A percentile compares a stretch with the other conserved stretches of the same genome.
phyloP scores from a whole-genome alignment of 345 rosid genomes.

The Ceriops zippeliana region DNA sequence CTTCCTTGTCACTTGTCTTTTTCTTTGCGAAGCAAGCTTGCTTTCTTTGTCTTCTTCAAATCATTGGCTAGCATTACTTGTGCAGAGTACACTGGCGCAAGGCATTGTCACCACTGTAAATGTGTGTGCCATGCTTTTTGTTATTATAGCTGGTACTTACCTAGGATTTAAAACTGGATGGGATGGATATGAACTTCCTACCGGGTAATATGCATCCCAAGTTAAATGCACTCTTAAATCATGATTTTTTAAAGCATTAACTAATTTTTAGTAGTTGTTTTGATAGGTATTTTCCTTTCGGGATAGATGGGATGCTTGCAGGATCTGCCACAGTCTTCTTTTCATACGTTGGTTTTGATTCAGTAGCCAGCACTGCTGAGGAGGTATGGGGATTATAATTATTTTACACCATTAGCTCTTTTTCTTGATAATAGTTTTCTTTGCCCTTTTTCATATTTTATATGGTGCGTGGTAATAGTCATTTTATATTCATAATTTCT shows the following conservation, averaged over 20 bases:
- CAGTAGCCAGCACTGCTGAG: constrained; percentile 98
- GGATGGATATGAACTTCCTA: constrained; percentile 84
- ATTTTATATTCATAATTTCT: constrained; percentile 8
- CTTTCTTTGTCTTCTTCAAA: neutral
- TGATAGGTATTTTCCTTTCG: constrained; percentile 78
- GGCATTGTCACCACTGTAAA: constrained; percentile 69
- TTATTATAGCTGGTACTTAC: constrained; percentile 78
- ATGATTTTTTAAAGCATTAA: neutral
- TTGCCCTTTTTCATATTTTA: neutral
- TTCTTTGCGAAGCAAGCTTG: neutral
- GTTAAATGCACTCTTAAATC: neutral
- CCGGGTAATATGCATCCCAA: constrained; percentile 56
- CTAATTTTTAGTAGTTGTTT: constrained; percentile 9
- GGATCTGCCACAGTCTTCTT: constrained; percentile 97
- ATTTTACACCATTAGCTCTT: neutral
- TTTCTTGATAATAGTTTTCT: too few relatives aligned
- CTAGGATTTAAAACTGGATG: constrained; percentile 90
- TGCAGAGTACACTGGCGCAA: constrained; percentile 92
- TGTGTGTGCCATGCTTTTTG: constrained; percentile 78
- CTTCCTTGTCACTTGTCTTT: neutral
- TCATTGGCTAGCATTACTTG: constrained; percentile 1
- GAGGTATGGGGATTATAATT: constrained; percentile 50
- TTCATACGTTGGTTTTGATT: constrained; percentile 93
- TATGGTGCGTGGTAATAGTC: neutral
- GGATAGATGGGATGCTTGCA: constrained; percentile 95